Percentiles rank a stretch among this genome's conserved stretches.
Evolutionary conservation across 768 basidiomycete species (phyloP).

Genomic region (Suillus clintonianus): DNA sequence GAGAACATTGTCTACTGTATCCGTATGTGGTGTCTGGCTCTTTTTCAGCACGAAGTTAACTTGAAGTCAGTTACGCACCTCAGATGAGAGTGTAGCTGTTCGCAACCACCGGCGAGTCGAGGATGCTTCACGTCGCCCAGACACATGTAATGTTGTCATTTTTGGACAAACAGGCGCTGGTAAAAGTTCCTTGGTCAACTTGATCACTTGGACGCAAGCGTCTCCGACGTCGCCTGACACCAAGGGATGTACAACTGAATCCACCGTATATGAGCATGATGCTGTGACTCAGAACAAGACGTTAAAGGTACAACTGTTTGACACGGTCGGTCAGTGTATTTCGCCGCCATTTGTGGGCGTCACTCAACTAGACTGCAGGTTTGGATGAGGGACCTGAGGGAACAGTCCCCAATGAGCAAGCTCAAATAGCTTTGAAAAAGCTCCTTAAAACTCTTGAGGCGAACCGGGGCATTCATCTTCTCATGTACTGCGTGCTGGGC

Average conservation of each 20-base stretch:
- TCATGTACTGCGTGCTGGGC: constrained; percentile 39
- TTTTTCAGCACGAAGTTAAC: not conserved
- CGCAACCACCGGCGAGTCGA: not conserved
- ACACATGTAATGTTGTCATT: constrained; percentile 25
- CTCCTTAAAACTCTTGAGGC: not conserved
- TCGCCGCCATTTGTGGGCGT: not conserved
- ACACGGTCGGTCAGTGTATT: not conserved
- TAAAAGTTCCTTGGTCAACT: constrained; percentile 32
- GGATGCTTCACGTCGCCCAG: not conserved
- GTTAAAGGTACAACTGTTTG: no score
- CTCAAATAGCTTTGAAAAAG: not conserved
- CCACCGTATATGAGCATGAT: not conserved
- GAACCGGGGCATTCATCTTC: constrained; percentile 15
- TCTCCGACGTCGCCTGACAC: constrained; percentile 22
- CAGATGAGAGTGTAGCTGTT: not conserved
- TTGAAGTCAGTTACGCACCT: not conserved
- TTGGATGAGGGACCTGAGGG: not conserved
- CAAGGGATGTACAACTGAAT: constrained; percentile 22
- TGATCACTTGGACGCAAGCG: constrained; percentile 22
- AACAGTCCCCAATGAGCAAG: not conserved
- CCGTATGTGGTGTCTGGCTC: not conserved
- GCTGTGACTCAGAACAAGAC: not conserved
- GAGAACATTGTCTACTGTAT: not conserved
- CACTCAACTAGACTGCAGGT: not conserved
- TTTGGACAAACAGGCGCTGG: constrained; percentile 28